Conservation (phyloP, 2,329 filamentous ascomycete genomes). For the Pyricularia grisea region DNA sequence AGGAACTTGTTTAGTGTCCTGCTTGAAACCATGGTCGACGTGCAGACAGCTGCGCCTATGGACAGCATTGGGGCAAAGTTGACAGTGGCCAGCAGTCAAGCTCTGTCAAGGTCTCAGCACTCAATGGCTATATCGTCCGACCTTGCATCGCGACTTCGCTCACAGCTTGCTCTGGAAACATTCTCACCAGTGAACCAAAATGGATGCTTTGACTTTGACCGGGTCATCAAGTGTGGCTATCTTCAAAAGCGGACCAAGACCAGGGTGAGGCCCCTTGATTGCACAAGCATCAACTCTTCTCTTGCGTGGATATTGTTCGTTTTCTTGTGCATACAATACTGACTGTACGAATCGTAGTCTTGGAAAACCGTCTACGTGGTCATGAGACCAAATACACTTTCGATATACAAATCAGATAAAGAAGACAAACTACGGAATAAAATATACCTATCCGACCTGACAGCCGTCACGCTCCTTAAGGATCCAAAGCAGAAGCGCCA, state of each 20-base stretch:
- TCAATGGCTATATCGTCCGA: slow-evolving; percentile 15
- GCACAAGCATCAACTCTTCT: background rate
- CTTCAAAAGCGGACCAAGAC: slow-evolving; percentile 89
- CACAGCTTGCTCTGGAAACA: slow-evolving; percentile 47
- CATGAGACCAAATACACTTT: slow-evolving; percentile 79
- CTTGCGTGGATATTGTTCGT: background rate
- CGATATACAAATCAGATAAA: slow-evolving; percentile 85
- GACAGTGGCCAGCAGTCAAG: background rate
- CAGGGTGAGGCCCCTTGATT: slow-evolving; percentile 48
- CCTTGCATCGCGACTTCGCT: background rate
- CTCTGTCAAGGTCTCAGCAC: slow-evolving; percentile 10
- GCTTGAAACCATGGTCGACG: slow-evolving; percentile 13
- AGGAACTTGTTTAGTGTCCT: background rate
- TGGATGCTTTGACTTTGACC: slow-evolving; percentile 92
- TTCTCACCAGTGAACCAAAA: slow-evolving; percentile 88
- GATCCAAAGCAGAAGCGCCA: slow-evolving; percentile 81
- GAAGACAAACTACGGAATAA: slow-evolving; percentile 86
- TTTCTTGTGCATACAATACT: background rate
- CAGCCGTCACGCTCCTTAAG: slow-evolving; percentile 79
- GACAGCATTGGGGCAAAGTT: slow-evolving; percentile 8
- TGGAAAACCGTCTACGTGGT: slow-evolving; percentile 91
- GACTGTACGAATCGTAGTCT: slow-evolving; percentile 38
- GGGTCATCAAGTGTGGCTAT: slow-evolving; percentile 81
- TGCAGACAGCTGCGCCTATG: slow-evolving; percentile 13
- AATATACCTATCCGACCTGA: slow-evolving; percentile 80